Conservation (phyloP, 306 rosid species). For the Parietaria judaica region DNA sequence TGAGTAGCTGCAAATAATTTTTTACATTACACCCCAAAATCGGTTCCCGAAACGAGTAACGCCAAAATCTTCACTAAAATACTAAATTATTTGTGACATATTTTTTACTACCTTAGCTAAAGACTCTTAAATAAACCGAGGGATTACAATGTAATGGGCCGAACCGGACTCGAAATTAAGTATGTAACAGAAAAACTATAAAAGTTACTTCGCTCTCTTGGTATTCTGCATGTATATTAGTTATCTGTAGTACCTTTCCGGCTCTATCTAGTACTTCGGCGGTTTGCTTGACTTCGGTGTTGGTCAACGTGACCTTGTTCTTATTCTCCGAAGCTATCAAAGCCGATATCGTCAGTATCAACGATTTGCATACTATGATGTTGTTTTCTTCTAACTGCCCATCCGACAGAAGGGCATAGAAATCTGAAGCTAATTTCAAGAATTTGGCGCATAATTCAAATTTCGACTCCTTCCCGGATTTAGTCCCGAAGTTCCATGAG, state of each 20-base stretch:
- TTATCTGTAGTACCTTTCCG: slow-evolving; percentile 53
- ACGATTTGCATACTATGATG: slow-evolving; percentile 55
- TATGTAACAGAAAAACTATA: too few species aligned
- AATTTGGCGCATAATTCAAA: slow-evolving; percentile 65
- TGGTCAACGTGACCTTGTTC: slow-evolving; percentile 48
- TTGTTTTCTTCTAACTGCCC: slow-evolving; percentile 43
- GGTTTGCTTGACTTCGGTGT: slow-evolving; percentile 64
- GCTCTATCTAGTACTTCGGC: slow-evolving; percentile 64
- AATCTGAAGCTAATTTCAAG: slow-evolving; percentile 61
- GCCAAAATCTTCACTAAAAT: too few species aligned
- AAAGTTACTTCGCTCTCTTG: too few species aligned
- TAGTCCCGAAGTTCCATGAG: slow-evolving; percentile 83
- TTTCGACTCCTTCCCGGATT: slow-evolving; percentile 51
- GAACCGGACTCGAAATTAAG: too few species aligned
- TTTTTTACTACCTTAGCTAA: too few species aligned
- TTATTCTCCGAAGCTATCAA: slow-evolving; percentile 64
- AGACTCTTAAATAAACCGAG: too few species aligned
- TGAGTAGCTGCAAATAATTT: slow-evolving; percentile 63
- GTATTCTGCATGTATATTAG: too few species aligned
- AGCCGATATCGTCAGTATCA: slow-evolving; percentile 63
- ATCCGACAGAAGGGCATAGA: slow-evolving; percentile 37
- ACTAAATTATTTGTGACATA: too few species aligned
- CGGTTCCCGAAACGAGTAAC: too few species aligned
- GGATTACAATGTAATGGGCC: too few species aligned
- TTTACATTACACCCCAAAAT: neutral